phyloP scores from a whole-genome alignment of 305 asterid species.

The Caryopteris hybrid region DNA sequence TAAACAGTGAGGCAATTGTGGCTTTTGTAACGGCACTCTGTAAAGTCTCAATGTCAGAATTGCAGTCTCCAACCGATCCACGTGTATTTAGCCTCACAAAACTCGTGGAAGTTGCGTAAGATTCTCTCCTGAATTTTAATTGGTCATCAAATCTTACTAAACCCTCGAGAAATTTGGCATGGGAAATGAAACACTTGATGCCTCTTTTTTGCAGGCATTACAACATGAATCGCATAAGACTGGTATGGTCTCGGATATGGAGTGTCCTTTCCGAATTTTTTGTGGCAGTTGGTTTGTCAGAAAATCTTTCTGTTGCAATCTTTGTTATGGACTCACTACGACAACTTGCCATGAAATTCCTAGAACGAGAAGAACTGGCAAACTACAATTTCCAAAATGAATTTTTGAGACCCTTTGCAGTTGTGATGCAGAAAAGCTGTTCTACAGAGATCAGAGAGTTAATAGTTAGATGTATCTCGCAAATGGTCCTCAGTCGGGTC shows the following conservation, averaged over 20 bases:
- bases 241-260: conserved; percentile 99
- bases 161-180: conserved; percentile 8
- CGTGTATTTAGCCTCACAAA: conserved; percentile 97
- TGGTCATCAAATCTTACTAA: conserved; percentile 11
- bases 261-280: conserved; percentile 92
- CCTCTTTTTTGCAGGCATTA: conserved; percentile 80
- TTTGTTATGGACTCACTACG: conserved; percentile 98
- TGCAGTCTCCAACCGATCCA: conserved; percentile 99
- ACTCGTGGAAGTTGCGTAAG: conserved; percentile 99
- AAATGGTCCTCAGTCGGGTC: conserved; percentile 98
- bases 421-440: conserved; percentile 91
- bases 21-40: conserved; percentile 90
- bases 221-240: conserved; percentile 96
- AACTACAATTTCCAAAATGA: conserved; percentile 96
- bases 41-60: conserved; percentile 93
- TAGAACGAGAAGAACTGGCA: conserved; percentile 97
- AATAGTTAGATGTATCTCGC: conserved; percentile 93
- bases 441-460: conserved; percentile 94
- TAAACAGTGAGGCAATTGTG: conserved; percentile 96
- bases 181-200: conserved; percentile 24
- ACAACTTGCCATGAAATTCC: conserved; percentile 95
- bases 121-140: conserved; percentile 42
- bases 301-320: conserved; percentile 94
- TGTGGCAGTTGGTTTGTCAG: conserved; percentile 94
- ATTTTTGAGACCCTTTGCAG: conserved; percentile 89